Conservation (phyloP, 345 rosid species). For the Gossypium anomalum region DNA sequence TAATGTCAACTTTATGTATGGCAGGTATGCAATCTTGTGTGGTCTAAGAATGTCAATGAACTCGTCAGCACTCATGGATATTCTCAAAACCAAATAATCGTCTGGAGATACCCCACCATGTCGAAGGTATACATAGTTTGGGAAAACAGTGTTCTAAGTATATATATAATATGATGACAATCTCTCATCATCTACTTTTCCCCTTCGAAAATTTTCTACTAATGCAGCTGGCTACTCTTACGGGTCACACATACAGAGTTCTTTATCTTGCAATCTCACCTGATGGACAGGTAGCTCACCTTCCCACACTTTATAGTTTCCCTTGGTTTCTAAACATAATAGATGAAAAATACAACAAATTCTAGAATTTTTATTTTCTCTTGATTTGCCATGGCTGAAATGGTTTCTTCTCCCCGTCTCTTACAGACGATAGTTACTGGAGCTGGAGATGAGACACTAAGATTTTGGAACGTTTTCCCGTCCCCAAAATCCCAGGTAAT, state of each 20-base stretch:
- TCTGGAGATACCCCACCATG: conserved; percentile 98
- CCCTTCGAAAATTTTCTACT: conserved; percentile 3
- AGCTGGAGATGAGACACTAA: conserved; percentile 95
- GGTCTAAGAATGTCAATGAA: conserved; percentile 98
- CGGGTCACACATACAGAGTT: conserved; percentile 88
- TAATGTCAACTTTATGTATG: neutral
- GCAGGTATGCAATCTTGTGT: conserved; percentile 94
- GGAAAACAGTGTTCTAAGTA: neutral
- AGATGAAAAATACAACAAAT: conserved; percentile 1
- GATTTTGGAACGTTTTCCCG: conserved; percentile 98
- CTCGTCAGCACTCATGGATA: conserved; percentile 99
- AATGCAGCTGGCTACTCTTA: conserved; percentile 88
- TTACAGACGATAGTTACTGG: conserved; percentile 94
- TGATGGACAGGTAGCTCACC: conserved; percentile 81
- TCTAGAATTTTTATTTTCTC: neutral
- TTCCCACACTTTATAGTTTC: neutral
- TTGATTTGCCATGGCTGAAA: neutral
- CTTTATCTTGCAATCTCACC: conserved; percentile 99
- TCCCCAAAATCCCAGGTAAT: conserved; percentile 89
- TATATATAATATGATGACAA: neutral
- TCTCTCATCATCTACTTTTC: neutral
- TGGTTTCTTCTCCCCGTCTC: neutral
- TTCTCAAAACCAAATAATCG: conserved; percentile 96
- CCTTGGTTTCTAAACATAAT: neutral
- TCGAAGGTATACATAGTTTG: conserved; percentile 56